Evolutionary conservation across 2,329 filamentous ascomycete genomes (phyloP).

Genomic region (Canariomyces notabilis): DNA sequence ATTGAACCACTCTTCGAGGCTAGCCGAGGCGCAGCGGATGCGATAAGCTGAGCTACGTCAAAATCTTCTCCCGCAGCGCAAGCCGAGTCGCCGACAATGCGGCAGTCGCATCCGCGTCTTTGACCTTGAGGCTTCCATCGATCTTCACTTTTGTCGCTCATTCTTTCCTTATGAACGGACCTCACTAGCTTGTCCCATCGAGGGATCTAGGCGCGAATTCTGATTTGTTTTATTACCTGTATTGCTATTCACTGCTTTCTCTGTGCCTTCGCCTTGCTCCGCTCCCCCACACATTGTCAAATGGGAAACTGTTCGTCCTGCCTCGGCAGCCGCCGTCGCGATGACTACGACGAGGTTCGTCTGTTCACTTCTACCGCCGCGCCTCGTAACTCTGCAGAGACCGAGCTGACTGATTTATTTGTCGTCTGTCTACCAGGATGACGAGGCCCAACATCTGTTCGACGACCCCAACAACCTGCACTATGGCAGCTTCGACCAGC

Average conservation of each 20-base stretch:
- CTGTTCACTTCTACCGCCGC: background rate
- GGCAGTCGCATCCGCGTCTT: background rate
- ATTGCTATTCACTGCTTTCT: constrained; percentile 3
- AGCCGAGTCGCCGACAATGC: background rate
- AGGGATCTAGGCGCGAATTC: constrained; percentile 8
- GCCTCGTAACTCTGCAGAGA: background rate
- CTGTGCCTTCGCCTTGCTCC: background rate
- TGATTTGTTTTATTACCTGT: constrained; percentile 2
- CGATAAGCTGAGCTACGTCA: background rate
- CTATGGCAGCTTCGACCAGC: constrained; percentile 60
- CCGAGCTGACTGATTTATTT: constrained; percentile 3
- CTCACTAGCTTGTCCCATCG: constrained; percentile 19
- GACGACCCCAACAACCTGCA: constrained; percentile 55
- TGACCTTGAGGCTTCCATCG: background rate
- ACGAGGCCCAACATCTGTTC: constrained; percentile 55
- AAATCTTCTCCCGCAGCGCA: background rate
- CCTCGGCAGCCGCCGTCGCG: constrained; percentile 47
- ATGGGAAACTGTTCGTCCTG: constrained; percentile 62
- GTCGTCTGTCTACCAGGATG: constrained; percentile 39
- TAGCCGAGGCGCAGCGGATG: no score
- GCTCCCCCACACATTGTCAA: constrained; percentile 6
- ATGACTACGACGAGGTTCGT: constrained; percentile 52
- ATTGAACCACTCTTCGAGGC: no score
- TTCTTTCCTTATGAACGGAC: constrained; percentile 25
- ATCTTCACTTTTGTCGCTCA: constrained; percentile 6